Evolutionary conservation across 352 stramenopile genomes (phyloP), one percentile per base, ranked within the genome.

Genomic region (Phytophthora aleatoria): DNA sequence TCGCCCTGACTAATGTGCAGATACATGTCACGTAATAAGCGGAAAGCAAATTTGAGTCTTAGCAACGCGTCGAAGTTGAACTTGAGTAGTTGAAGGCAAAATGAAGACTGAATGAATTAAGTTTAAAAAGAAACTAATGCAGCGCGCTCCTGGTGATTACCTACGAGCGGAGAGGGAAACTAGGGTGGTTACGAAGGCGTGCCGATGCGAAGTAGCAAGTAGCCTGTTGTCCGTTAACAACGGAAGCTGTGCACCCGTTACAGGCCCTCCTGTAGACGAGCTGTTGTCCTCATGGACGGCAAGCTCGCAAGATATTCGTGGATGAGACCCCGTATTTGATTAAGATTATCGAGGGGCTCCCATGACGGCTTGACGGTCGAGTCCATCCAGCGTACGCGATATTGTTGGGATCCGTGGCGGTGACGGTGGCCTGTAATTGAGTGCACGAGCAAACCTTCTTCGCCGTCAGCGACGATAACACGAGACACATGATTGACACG

Each of bases 1-100:
- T 64, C 3, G 45, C 56, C 2, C 16, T 63, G 26, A 63, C 56
- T 9, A 63, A 63, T 15, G 9, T 54, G 3, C 30, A 54, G 3
- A 41, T 38, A 12, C 33, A 12, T 3, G 33, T 33, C 28, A 4
- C 28, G 28, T 33, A 33, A 33, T 33, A 33, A 33, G 28, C 28
- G 3, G 7, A 33, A 33, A 33, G 28, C 28, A 7, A 33, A 33
- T 33, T 33, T 7, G 28, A 33, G 28, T 33, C 28, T 33, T 33
- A 7, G 28, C 28, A 33, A 33, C 28, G 7, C 28, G 28, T 33
- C 28, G 7, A 33, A 33, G 28, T 33, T 8, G 28, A 33, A 33
- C 30, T 33, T 33, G 30, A 33, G 30, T 33, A 33, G 30, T 33
- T 33, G 30, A 33, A 33, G 30, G 30, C 30, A 1, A 33, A 33